Percentiles rank a stretch among this genome's conserved stretches.
These are phyloP conservation scores for Auricularia auricula-judae DNA, from an alignment of 768 basidiomycete genomes.

Conservation along the genomic window DNA sequence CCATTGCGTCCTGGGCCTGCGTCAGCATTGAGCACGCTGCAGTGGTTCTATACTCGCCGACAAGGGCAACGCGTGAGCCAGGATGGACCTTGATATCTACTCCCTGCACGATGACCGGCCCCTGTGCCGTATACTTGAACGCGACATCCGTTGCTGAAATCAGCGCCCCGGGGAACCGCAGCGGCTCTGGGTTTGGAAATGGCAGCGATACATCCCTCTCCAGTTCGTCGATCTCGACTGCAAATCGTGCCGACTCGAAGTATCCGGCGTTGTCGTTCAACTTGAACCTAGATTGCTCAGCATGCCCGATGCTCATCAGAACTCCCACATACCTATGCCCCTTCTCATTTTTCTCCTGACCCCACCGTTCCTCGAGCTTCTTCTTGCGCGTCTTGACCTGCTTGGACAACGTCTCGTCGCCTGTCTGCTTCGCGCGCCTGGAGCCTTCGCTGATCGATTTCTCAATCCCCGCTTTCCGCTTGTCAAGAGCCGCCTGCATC, in stretches of 20 bases:
- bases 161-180: conserved; percentile 24
- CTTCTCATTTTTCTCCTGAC: conserved; percentile 27
- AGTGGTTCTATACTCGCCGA: conserved; percentile 20
- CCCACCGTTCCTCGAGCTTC: conserved; percentile 35
- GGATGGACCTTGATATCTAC: conserved; percentile 29
- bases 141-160: conserved; percentile 22
- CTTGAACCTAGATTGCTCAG: conserved; percentile 31
- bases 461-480: conserved; percentile 39
- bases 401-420: conserved; percentile 45
- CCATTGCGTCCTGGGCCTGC: conserved; percentile 25
- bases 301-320: conserved; percentile 7
- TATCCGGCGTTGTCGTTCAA: conserved; percentile 41
- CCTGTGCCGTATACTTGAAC: conserved; percentile 22
- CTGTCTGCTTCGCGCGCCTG: conserved; percentile 41
- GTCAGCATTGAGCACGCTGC: not conserved
- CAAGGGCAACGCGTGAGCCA: conserved; percentile 28
- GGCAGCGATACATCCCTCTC: conserved; percentile 26
- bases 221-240: conserved; percentile 27
- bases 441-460: conserved; percentile 43
- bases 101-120: conserved; percentile 17
- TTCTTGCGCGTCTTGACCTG: conserved; percentile 50
- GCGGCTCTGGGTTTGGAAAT: conserved; percentile 23
- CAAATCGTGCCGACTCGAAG: conserved; percentile 26
- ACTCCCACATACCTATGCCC: conserved; percentile 22
- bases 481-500: conserved; percentile 28